Base-by-base conservation (phyloP, 306 rosid genomes). In the Prunus armeniaca region DNA sequence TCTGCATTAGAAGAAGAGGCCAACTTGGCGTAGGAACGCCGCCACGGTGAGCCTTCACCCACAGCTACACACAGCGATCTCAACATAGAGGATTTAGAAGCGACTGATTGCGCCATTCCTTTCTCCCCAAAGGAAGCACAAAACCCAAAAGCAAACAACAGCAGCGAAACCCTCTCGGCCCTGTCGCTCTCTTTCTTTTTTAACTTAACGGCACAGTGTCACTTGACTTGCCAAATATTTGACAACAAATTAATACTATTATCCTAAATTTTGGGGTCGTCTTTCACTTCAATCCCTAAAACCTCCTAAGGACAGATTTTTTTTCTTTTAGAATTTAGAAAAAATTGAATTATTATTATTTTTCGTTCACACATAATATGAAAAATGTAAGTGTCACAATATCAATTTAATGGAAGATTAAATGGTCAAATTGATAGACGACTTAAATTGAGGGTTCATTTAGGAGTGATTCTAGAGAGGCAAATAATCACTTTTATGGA, bases 1-100 rank as follows among this genome's bases (percentile, higher is more conserved):
- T 61, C 65, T 15, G 12, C 61, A 50, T 41, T 52, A 24, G 77
- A 51, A 24, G 72, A 61, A 70, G 76, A 55, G n/a, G 82, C 63
- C 54, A 30, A 18, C 72, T 65, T 66, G 45, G 74, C 63, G 18
- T 56, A 73, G 17, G 62, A 57, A 20, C 74, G 74, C 41, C 69
- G 46, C 65, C 38, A 57, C 15, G n/a, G 22, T 6, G 76, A 70
- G 8, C 71, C 71, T 78, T 50, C 52, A 55, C 13, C 6, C 14
- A 30, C 27, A 54, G 41, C 24, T 19, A 3, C 64, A 4, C 32
- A 24, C 61, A 55, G 24, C 10, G 34, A 78, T 52, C 49, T 71
- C 55, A 71, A 7, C 25, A 9, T 3, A 13, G 17, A 30, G 18
- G 78, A 24, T 47, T 19, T 27, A 15, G 15, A 11, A n/a, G 70